Conservation (phyloP, 768 basidiomycete genomes). For the Tricholoma flavovirens region DNA sequence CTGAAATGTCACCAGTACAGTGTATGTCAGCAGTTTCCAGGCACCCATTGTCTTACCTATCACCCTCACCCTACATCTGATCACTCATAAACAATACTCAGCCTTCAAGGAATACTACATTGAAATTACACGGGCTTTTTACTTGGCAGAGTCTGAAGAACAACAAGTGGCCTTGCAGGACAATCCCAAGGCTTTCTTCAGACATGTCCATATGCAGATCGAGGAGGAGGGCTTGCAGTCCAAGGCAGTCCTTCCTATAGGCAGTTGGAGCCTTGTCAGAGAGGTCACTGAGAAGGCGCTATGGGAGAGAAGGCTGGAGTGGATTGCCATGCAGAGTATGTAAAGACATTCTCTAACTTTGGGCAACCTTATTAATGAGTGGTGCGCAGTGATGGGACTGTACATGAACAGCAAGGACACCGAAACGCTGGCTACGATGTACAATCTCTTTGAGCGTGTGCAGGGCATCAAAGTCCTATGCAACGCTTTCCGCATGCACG, state of each 20-base stretch:
- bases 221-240: slow-evolving; percentile 55
- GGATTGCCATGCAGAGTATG: slow-evolving; percentile 31
- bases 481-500: slow-evolving; percentile 53
- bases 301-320: slow-evolving; percentile 36
- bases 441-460: slow-evolving; percentile 56
- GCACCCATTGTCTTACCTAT: too few species aligned
- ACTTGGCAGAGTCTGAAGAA: slow-evolving; percentile 42
- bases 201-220: slow-evolving; percentile 37
- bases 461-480: slow-evolving; percentile 47
- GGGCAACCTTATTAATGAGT: neutral
- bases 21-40: slow-evolving; percentile 29
- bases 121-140: slow-evolving; percentile 45
- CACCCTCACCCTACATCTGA: slow-evolving; percentile 51
- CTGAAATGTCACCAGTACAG: slow-evolving; percentile 33
- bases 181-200: slow-evolving; percentile 50
- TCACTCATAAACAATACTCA: slow-evolving; percentile 51
- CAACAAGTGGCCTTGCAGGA: slow-evolving; percentile 32
- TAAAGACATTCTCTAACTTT: slow-evolving; percentile 3
- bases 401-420: slow-evolving; percentile 46
- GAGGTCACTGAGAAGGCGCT: slow-evolving; percentile 50
- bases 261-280: slow-evolving; percentile 44
- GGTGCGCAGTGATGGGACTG: slow-evolving; percentile 41
- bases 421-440: slow-evolving; percentile 44
- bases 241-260: slow-evolving; percentile 15
- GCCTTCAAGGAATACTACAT: slow-evolving; percentile 55